Percentiles rank a stretch among this genome's conserved stretches.
Conservation (phyloP, 305 asterid genomes). For the Stenogyne calaminthoides region DNA sequence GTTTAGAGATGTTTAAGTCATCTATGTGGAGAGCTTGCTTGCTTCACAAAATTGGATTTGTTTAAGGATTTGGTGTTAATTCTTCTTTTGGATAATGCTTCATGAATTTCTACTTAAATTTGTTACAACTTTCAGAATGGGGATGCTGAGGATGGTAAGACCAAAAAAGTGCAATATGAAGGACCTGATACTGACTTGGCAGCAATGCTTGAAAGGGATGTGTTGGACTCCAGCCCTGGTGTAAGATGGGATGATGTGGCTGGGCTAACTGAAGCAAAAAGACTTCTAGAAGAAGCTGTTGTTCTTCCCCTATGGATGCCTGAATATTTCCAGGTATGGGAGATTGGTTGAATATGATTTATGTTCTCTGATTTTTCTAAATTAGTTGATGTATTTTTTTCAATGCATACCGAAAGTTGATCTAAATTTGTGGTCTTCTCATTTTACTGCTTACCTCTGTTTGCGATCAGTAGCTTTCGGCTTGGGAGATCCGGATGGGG, state of each 20-base stretch:
- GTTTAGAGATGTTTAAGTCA: not conserved
- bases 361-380: conserved; percentile 10
- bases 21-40: conserved; percentile 16
- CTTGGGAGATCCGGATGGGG: too few relatives aligned
- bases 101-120: conserved; percentile 23
- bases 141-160: conserved; percentile 83
- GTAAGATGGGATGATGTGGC: conserved; percentile 99
- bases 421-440: conserved; percentile 2
- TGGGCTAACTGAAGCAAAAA: conserved; percentile 93
- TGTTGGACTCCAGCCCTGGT: conserved; percentile 88
- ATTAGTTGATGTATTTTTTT: not conserved
- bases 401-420: conserved; percentile 6
- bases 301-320: conserved; percentile 99
- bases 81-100: not conserved
- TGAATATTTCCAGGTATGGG: conserved; percentile 92
- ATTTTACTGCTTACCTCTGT: not conserved
- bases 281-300: conserved; percentile 99
- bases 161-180: conserved; percentile 81
- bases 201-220: conserved; percentile 99
- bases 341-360: conserved; percentile 27
- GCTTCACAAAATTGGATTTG: conserved; percentile 4
- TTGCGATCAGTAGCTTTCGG: too few relatives aligned
- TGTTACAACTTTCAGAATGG: conserved; percentile 55
- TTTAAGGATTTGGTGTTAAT: conserved; percentile 14
- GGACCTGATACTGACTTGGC: conserved; percentile 99